Evolutionary conservation across 2,329 filamentous ascomycete genomes (phyloP).

Genomic region (Phaeomoniella chlamydospora): DNA sequence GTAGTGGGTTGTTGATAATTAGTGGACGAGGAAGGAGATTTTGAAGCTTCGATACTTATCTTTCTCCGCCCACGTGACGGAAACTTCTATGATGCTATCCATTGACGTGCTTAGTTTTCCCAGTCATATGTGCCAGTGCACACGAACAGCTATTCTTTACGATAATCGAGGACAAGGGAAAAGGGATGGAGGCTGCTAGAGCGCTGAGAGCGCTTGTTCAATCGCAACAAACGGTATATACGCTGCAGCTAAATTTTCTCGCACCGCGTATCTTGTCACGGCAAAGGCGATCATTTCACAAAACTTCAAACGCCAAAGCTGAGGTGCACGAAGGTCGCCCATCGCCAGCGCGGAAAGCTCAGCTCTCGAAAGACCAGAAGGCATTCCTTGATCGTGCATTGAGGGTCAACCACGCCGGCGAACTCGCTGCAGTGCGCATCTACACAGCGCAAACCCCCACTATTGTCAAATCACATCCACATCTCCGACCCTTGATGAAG

Average conservation of each 20-base stretch:
- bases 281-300: constrained; percentile 13
- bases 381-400: constrained; percentile 67
- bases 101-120: too few relatives aligned
- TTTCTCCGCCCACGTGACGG: too few relatives aligned
- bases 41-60: too few relatives aligned
- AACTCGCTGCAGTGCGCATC: constrained; percentile 91
- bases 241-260: constrained; percentile 21
- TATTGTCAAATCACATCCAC: constrained; percentile 66
- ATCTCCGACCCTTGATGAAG: constrained; percentile 78
- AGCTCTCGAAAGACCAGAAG: constrained; percentile 54
- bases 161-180: too few relatives aligned
- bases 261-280: constrained; percentile 15
- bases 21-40: too few relatives aligned
- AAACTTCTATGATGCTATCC: too few relatives aligned
- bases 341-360: constrained; percentile 23
- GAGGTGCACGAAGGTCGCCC: background rate
- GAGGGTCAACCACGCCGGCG: constrained; percentile 92
- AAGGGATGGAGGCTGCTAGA: background rate
- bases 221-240: constrained; percentile 6
- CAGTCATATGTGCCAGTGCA: too few relatives aligned
- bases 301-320: constrained; percentile 9
- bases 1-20: too few relatives aligned
- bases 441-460: constrained; percentile 79
- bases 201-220: background rate
- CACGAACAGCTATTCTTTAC: too few relatives aligned